Percentiles rank a stretch among this genome's conserved stretches.
Conservation (phyloP, 352 stramenopile species). For the Globisporangium echinulatum region DNA sequence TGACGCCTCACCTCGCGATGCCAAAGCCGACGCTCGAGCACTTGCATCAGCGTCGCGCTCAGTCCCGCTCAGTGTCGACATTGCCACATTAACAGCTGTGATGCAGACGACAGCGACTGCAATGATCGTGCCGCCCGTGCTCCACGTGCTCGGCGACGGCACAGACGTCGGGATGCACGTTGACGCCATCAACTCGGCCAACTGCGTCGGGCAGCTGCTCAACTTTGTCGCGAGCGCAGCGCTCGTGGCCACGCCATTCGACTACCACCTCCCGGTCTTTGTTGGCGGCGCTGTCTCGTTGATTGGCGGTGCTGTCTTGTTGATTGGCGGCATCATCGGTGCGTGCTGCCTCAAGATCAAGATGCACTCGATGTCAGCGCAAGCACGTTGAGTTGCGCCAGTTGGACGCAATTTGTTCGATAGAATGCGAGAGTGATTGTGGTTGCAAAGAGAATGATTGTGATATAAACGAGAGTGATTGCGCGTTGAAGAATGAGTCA, state of each 20-base stretch:
- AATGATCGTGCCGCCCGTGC: constrained; percentile 38
- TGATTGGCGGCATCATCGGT: constrained; percentile 49
- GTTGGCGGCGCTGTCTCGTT: constrained; percentile 35
- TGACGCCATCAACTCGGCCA: constrained; percentile 45
- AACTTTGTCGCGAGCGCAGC: constrained; percentile 44
- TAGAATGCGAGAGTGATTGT: too few relatives aligned
- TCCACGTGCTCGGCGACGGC: constrained; percentile 35
- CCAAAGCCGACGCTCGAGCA: too few relatives aligned
- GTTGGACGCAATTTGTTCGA: too few relatives aligned
- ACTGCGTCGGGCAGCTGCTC: constrained; percentile 42
- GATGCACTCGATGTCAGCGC: constrained; percentile 67
- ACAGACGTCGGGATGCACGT: constrained; percentile 42
- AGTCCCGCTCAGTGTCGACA: constrained; percentile 4
- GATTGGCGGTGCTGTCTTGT: constrained; percentile 39
- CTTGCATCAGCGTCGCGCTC: constrained; percentile 21
- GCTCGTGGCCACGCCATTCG: constrained; percentile 20
- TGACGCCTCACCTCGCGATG: too few relatives aligned
- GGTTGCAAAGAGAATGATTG: too few relatives aligned
- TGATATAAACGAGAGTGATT: too few relatives aligned
- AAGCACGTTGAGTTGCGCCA: too few relatives aligned
- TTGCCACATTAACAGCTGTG: constrained; percentile 26
- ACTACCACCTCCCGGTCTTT: constrained; percentile 22
- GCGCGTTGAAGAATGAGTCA: too few relatives aligned
- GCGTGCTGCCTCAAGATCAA: constrained; percentile 58
- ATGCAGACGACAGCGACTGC: constrained; percentile 39